Conservation (phyloP, 805 yeast genomes). For the Pichia manshurica region DNA sequence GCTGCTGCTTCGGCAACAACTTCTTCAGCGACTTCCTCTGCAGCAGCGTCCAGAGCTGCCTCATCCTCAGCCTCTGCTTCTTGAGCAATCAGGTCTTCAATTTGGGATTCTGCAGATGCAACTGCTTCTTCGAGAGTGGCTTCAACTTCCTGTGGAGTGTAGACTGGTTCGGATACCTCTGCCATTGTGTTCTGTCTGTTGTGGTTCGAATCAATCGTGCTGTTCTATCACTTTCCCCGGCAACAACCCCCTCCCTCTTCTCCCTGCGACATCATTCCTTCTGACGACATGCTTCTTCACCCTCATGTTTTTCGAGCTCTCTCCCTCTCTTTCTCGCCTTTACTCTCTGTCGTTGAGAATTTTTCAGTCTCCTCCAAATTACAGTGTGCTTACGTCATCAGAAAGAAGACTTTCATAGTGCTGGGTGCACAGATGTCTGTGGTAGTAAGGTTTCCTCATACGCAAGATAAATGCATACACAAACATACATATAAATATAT, state of each 20-base stretch:
- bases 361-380: constrained; percentile 1
- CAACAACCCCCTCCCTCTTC: too few relatives aligned
- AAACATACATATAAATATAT: too few relatives aligned
- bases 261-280: too few relatives aligned
- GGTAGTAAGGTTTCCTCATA: too few relatives aligned
- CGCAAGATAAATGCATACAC: too few relatives aligned
- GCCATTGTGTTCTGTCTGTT: constrained; percentile 27
- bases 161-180: constrained; percentile 44
- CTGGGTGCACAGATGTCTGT: too few relatives aligned
- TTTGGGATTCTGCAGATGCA: constrained; percentile 11
- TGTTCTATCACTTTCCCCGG: too few relatives aligned
- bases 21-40: constrained; percentile 10
- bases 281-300: too few relatives aligned
- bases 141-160: constrained; percentile 13
- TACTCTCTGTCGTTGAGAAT: not conserved
- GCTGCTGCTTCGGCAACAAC: constrained; percentile 13
- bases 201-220: constrained; percentile 42
- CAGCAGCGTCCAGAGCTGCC: constrained; percentile 5
- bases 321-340: too few relatives aligned
- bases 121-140: constrained; percentile 10
- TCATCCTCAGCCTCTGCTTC: constrained; percentile 14
- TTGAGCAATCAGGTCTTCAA: constrained; percentile 9
- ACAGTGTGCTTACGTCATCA: too few relatives aligned
- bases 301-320: too few relatives aligned
- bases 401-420: too few relatives aligned